These are phyloP conservation scores for Litchi chinensis DNA, from an alignment of 345 rosid genomes.

Conservation along the genomic window DNA sequence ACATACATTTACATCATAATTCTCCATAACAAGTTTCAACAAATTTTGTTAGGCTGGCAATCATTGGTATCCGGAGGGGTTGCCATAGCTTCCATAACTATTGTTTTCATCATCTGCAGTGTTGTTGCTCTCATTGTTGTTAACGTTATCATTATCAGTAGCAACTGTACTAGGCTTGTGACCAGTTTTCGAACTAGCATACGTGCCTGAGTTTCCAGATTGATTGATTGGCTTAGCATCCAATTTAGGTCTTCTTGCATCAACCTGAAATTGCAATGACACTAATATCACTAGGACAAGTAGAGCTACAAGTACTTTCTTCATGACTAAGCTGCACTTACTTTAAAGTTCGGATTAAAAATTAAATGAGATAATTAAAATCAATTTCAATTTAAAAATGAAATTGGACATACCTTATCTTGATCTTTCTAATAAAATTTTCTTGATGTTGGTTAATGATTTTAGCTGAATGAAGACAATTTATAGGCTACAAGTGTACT, in stretches of 20 bases:
- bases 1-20: not conserved
- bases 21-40: not conserved
- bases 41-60: slow-evolving; percentile 22
- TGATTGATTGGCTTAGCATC: slow-evolving; percentile 13
- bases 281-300: slow-evolving; percentile 20
- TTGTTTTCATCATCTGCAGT: slow-evolving; percentile 25
- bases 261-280: slow-evolving; percentile 24
- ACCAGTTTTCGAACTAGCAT: not conserved
- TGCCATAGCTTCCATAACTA: slow-evolving; percentile 24
- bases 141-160: not conserved
- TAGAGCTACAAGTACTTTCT: slow-evolving; percentile 16
- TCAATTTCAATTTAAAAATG: not conserved
- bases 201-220: not conserved
- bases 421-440: slow-evolving; percentile 11
- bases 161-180: not conserved
- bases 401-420: slow-evolving; percentile 10
- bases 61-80: slow-evolving; percentile 30
- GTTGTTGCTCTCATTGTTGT: not conserved
- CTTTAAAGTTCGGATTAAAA: not conserved
- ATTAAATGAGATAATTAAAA: not conserved
- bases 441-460: slow-evolving; percentile 13
- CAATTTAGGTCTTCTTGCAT: slow-evolving; percentile 24
- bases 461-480: slow-evolving; percentile 6
- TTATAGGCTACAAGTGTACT: slow-evolving; percentile 14
- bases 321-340: slow-evolving; percentile 26